Conservation (phyloP, 2,329 filamentous ascomycete species). For the Aspergillus ruber region DNA sequence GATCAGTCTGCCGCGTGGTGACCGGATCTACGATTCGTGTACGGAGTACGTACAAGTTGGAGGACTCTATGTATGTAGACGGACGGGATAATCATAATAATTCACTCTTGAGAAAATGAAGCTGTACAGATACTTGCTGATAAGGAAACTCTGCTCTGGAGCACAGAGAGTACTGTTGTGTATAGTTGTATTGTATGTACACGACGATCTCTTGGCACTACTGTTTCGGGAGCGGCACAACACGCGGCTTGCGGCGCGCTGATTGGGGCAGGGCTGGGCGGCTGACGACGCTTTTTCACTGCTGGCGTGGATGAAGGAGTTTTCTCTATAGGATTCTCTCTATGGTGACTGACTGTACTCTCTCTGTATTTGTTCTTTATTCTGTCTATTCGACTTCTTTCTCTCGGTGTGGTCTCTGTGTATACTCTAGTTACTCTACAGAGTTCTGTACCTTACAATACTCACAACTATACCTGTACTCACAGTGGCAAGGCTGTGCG, state of each 20-base stretch:
- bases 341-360: constrained; percentile 1
- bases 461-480: too few species aligned
- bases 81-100: too few species aligned
- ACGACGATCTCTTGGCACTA: constrained; percentile 8
- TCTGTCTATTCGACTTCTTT: constrained; percentile 7
- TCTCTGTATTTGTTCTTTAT: constrained; percentile 9
- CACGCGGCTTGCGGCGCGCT: constrained; percentile 32
- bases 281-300: constrained; percentile 31
- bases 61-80: too few species aligned
- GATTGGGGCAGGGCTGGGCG: constrained; percentile 27
- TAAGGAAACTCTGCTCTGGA: too few species aligned
- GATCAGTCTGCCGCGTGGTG: too few species aligned
- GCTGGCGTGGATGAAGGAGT: constrained; percentile 5
- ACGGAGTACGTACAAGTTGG: too few species aligned
- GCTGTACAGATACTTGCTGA: too few species aligned
- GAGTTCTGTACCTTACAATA: too few species aligned
- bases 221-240: constrained; percentile 22
- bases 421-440: neutral
- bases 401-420: too few species aligned
- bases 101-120: too few species aligned
- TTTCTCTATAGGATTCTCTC: neutral
- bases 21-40: too few species aligned
- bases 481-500: constrained; percentile 16
- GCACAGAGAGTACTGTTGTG: too few species aligned
- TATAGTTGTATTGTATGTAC: neutral